Evolutionary conservation across 2,329 filamentous ascomycete species (phyloP), one percentile per base, ranked within the genome.

Genomic region (Fusarium scirpi): DNA sequence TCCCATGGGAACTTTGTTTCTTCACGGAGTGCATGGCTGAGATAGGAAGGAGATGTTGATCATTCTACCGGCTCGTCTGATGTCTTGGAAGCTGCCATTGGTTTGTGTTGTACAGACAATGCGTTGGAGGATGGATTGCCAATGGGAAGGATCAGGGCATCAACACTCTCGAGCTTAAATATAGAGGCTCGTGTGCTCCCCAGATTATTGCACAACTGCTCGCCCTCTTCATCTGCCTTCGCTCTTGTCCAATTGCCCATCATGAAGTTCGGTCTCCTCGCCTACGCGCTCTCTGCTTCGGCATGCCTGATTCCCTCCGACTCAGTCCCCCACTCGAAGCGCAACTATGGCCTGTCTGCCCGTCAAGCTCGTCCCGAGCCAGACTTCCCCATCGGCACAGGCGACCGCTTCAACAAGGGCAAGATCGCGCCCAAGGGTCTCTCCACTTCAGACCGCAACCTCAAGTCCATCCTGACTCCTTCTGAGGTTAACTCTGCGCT

Each of bases 401-500:
- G 77, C 68, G 84, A 83, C 60, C 79, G 81, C 18, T 83, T 82
- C 76, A 74, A 78, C 20, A 75, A 78, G 58, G 84, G 84, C 34
- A 78, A 78, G 6, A 66, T 80, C 15, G 64, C 63, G 1, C 80
- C 80, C 5, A 59, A 70, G n/a, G 80, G 80, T 25, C 58, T 80
- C 8, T 77, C 78, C 13, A 70, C 71, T 4, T 75, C 80, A 40
- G 78, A 81, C 24, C 77, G 79, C 61, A 76, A 76, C 30, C 79
- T 85, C 56, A 65, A 76, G 44, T 81, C 79, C 54, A 82, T 86
- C 71, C 80, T 86, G 74, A 86, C 81, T 51, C 76, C 81, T 40
- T 69, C 72, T 13, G 85, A 86, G 69, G 78, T 86, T 55, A 77
- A 78, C 46, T 82, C 82, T 3, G 85, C 80, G 2, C 76, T 85